Evolutionary conservation across 805 yeast genomes (phyloP).

Genomic region (Ogataea glucozyma): DNA sequence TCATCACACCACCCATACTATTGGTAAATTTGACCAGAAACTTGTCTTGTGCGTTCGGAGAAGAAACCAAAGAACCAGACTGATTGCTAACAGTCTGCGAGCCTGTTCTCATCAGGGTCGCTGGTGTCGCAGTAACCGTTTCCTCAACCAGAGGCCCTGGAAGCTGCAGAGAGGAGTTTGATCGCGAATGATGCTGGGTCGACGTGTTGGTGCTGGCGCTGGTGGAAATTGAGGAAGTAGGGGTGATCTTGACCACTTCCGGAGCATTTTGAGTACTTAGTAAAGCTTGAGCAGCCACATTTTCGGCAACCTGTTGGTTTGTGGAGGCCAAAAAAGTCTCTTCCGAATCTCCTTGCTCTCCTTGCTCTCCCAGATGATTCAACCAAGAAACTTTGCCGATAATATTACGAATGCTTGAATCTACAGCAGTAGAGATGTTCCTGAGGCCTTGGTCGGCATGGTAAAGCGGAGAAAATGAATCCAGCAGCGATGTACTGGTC

Average conservation of each 20-base stretch:
- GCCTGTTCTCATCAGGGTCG: slow-evolving; percentile 10
- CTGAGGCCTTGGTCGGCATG: slow-evolving; percentile 40
- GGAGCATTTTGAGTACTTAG: no score
- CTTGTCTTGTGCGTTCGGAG: slow-evolving; percentile 29
- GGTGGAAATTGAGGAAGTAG: slow-evolving; percentile 34
- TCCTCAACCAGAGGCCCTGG: slow-evolving; percentile 8
- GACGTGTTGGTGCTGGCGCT: slow-evolving; percentile 13
- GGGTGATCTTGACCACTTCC: slow-evolving; percentile 29
- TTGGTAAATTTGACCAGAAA: slow-evolving; percentile 32
- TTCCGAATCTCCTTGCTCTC: slow-evolving; percentile 16
- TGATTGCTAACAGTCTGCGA: slow-evolving; percentile 13
- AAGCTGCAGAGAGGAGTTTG: slow-evolving; percentile 15
- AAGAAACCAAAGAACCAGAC: slow-evolving; percentile 11
- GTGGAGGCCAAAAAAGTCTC: slow-evolving; percentile 26
- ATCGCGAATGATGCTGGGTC: slow-evolving; percentile 12
- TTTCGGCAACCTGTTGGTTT: slow-evolving; percentile 34
- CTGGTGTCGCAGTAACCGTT: slow-evolving; percentile 15
- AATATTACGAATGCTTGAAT: slow-evolving; percentile 35
- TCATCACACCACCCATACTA: slow-evolving; percentile 39
- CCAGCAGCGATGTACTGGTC: slow-evolving; percentile 10
- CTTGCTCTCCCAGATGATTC: slow-evolving; percentile 12
- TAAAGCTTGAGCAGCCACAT: slow-evolving; percentile 24
- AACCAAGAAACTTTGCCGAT: slow-evolving; percentile 38
- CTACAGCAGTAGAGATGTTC: slow-evolving; percentile 37
- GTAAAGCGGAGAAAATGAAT: slow-evolving; percentile 30